Evolutionary conservation across 306 rosid genomes (phyloP), one percentile per base, ranked within the genome.

Genomic region (Rubus parviflorus): DNA sequence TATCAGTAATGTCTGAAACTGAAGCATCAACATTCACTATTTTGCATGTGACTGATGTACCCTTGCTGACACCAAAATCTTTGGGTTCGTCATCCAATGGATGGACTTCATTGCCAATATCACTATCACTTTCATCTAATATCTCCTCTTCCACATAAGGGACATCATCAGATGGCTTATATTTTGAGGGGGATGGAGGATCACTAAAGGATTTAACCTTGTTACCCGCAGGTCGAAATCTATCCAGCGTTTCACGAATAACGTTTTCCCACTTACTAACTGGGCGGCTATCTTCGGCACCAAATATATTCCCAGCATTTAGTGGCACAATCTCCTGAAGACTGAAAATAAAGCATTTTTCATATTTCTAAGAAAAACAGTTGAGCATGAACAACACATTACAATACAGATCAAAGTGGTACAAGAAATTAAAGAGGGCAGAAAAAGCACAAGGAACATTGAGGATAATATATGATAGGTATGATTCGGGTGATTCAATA

Each of bases 241-340:
- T 83, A 70, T 88, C 81, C 68, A 94, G 80, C 69, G 97, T 75
- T 70, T 92, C 92, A 16, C 97, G 90, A 57, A 94, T 86, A 62
- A 90, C 73, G 30, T 80, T 87, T 84, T 94, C 97, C 98, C 98
- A 94, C 86, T 85, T 89, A 20, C 88, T 86, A 42, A 88, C 90
- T 40, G 96, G 97, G 57, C 95, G 88, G 70, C 74, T 86, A 77
- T 90, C 96, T 87, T 87, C 97, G 35, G 90, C 90, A 7, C 90
- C 98, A 85, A 94, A 88, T 78, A 94, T 87, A 80, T 94, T 94
- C 74, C 97, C 96, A 30, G 98, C 90, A 71, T 88, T 94, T 72
- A 94, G 86, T 41, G 98, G 97, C 64, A 94, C 98, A 77, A 94
- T 92, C 92, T 94, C 98, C 80, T 94, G 98, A 89, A 94, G 88